Evolutionary conservation across 495 filamentous ascomycete genomes (phyloP).

Genomic region (Pseudevernia furfuracea): DNA sequence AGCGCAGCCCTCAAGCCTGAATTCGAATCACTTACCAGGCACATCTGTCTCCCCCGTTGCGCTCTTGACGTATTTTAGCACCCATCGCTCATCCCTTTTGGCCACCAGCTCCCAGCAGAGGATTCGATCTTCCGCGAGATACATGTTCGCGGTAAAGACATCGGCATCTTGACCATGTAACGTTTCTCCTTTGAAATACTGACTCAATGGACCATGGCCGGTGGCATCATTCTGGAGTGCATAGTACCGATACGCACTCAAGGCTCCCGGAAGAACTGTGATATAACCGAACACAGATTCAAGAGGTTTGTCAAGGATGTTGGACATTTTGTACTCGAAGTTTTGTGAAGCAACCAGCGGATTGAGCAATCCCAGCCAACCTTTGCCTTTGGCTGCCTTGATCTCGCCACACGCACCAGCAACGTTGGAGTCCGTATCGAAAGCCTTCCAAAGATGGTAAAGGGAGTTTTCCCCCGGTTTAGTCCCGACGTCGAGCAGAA

Average conservation of each 20-base stretch:
- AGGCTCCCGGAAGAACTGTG: slow-evolving; percentile 87
- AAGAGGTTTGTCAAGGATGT: slow-evolving; percentile 94
- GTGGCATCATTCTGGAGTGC: slow-evolving; percentile 95
- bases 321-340: slow-evolving; percentile 99
- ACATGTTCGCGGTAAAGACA: slow-evolving; percentile 99
- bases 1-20: background rate
- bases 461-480: slow-evolving; percentile 76
- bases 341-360: slow-evolving; percentile 95
- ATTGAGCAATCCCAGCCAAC: slow-evolving; percentile 75
- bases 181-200: slow-evolving; percentile 99
- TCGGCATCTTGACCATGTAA: slow-evolving; percentile 94
- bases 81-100: slow-evolving; percentile 91
- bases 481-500: slow-evolving; percentile 92
- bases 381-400: slow-evolving; percentile 86
- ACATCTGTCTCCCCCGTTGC: slow-evolving; percentile 97
- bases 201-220: slow-evolving; percentile 88
- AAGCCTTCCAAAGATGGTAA: slow-evolving; percentile 99
- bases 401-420: slow-evolving; percentile 97
- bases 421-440: slow-evolving; percentile 93
- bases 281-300: slow-evolving; percentile 98
- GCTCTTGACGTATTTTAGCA: slow-evolving; percentile 92
- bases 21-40: slow-evolving; percentile 53
- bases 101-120: slow-evolving; percentile 98
- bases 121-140: slow-evolving; percentile 96
- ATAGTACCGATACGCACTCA: slow-evolving; percentile 93